Percentiles rank a stretch among this genome's conserved stretches.
Evolutionary conservation across 805 yeast genomes (phyloP).

Genomic region (Yarrowia sp.): DNA sequence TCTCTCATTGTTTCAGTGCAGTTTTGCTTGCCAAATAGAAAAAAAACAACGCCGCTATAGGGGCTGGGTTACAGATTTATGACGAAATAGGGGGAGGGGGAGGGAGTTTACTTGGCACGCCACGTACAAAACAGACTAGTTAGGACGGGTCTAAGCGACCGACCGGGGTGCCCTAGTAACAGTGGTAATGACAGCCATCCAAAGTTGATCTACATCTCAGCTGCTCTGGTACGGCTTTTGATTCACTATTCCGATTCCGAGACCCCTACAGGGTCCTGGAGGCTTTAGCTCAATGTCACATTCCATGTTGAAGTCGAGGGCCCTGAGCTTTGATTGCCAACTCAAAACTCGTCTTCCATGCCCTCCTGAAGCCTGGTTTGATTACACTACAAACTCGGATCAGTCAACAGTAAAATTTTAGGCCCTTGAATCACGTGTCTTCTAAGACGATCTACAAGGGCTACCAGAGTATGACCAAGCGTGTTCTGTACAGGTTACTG

Average conservation of each 20-base stretch:
- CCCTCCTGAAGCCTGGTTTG: not conserved
- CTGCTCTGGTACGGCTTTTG: not conserved
- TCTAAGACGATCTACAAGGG: not conserved
- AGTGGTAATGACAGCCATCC: too few species aligned
- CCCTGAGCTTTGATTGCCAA: not conserved
- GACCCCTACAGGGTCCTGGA: not conserved
- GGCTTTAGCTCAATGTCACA: not conserved
- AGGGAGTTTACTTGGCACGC: not conserved
- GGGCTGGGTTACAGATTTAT: not conserved
- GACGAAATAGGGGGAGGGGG: not conserved
- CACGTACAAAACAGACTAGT: not conserved
- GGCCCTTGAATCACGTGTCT: not conserved
- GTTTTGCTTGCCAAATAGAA: not conserved
- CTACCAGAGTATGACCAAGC: not conserved
- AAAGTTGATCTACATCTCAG: not conserved
- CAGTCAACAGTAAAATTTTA: not conserved
- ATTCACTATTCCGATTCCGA: not conserved
- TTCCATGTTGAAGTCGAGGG: not conserved
- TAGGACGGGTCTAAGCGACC: too few species aligned
- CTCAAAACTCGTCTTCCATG: not conserved
- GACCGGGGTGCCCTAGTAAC: too few species aligned
- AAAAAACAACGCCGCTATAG: not conserved
- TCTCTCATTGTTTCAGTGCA: not conserved
- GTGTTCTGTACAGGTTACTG: not conserved
- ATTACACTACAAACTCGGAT: not conserved